Evolutionary conservation across 2,329 filamentous ascomycete genomes (phyloP), one percentile per base, ranked within the genome.

Genomic region (Endothia cerciana): DNA sequence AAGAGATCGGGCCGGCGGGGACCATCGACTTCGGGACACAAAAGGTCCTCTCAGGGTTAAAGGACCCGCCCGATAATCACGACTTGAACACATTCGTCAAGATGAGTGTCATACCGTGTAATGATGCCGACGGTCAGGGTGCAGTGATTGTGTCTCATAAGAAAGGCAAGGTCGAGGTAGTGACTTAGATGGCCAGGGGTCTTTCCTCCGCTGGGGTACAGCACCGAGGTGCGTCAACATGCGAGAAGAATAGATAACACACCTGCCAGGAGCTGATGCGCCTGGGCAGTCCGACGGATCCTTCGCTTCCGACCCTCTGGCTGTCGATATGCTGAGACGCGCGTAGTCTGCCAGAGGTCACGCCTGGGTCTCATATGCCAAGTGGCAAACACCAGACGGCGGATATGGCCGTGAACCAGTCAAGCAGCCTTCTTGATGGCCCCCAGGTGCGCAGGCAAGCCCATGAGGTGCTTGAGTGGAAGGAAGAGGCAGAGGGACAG

Each of bases 161-260:
- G 43, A 49, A 40, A 11, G 59, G 59, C 59, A 61, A 28, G n/a
- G 59, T 61, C 36, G 59, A 61, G 33, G n/a, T 61, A 41, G n/a
- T 51, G 13, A 40, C 55, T 19, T 19, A 45, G 33, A 28, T 19
- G 43, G 53, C 22, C 41, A 3, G 10, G 33, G 15, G 11, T 17
- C 11, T 28, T 51, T 51, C 1, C 25, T 28, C n/a, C 22, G 7
- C 11, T 11, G 22, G 22, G 15, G 22, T 5, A 5, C n/a, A 49
- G 45, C 4, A 4, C 45, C 22, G 8, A 25, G 0, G 22, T 49
- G n/a, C 13, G 25, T 49, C 22, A 28, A 11, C 22, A 49, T 13
- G 15, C 22, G 17, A 25, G 3, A 0, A 25, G 4, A 25, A 13
- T 15, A 8, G 6, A 22, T 4, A 15, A 13, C n/a, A 25, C 10